Conservation (phyloP, 345 rosid genomes). For the Eucalyptus fibrosa region DNA sequence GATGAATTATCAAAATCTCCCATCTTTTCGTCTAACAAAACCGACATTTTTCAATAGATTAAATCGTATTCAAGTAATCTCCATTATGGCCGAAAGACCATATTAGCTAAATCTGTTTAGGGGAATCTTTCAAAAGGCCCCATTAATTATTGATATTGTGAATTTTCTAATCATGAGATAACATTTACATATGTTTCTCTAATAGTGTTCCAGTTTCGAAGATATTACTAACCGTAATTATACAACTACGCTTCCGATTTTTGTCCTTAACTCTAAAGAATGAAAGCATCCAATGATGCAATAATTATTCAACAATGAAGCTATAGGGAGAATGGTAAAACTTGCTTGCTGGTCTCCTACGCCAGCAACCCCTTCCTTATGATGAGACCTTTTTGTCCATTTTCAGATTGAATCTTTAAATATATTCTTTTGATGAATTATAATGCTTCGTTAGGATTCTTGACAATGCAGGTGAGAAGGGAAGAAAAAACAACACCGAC, state of each 20-base stretch:
- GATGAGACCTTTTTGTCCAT: not conserved
- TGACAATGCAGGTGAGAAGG: not conserved
- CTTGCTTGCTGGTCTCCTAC: not conserved
- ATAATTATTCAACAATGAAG: not conserved
- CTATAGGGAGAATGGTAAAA: not conserved
- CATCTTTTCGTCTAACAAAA: not conserved
- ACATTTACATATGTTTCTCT: not conserved
- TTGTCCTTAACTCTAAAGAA: not conserved
- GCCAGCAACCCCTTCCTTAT: not conserved
- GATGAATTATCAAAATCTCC: conserved; percentile 20
- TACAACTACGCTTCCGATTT: not conserved
- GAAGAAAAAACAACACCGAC: not conserved
- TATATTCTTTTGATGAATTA: not conserved
- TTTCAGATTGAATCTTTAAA: not conserved
- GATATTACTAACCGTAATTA: not conserved
- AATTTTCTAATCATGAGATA: not conserved
- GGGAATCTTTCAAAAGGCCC: not conserved
- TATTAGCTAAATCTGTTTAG: not conserved
- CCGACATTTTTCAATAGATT: not conserved
- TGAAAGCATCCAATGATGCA: not conserved
- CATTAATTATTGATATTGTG: not conserved
- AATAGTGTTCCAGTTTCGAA: not conserved
- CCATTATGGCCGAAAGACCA: not conserved
- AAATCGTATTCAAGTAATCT: not conserved
- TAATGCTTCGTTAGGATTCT: not conserved